Evolutionary conservation across 352 stramenopile species (phyloP).

Genomic region (Phytophthora macrochlamydospora): DNA sequence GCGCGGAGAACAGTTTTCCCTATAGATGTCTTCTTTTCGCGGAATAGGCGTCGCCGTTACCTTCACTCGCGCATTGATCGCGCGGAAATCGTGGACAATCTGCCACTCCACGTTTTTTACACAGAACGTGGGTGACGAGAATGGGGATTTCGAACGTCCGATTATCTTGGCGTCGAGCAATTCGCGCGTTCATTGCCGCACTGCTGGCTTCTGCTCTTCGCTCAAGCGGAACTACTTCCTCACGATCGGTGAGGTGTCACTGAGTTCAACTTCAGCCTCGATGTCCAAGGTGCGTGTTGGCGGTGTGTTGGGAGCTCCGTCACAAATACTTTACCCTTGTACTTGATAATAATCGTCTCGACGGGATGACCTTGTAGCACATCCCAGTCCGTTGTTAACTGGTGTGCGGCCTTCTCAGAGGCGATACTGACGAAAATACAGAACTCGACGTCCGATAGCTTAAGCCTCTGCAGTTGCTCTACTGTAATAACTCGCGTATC

Average conservation of each 20-base stretch:
- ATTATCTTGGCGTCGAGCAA: conserved; percentile 6
- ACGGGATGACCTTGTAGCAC: background rate
- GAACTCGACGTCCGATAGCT: background rate
- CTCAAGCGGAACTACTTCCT: background rate
- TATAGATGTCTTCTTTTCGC: conserved; percentile 10
- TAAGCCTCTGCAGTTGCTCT: background rate
- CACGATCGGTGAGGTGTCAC: background rate
- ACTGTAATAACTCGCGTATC: conserved; percentile 1
- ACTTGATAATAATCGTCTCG: background rate
- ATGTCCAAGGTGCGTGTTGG: background rate
- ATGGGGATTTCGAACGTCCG: conserved; percentile 5
- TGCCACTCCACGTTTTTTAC: conserved; percentile 9
- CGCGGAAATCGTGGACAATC: conserved; percentile 9
- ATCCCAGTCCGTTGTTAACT: conserved; percentile 6
- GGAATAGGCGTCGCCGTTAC: conserved; percentile 11
- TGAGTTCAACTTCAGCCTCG: conserved; percentile 3
- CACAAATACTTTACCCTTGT: conserved; percentile 1
- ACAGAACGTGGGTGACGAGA: conserved; percentile 9
- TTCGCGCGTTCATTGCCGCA: background rate
- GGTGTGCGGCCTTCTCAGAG: background rate
- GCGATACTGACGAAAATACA: background rate
- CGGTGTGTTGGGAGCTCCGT: background rate
- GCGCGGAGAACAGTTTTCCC: conserved; percentile 2
- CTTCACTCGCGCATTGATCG: conserved; percentile 2
- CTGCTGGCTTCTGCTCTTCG: conserved; percentile 4